Evolutionary conservation across 768 basidiomycete species (phyloP).

Genomic region (Lentinula edodes): DNA sequence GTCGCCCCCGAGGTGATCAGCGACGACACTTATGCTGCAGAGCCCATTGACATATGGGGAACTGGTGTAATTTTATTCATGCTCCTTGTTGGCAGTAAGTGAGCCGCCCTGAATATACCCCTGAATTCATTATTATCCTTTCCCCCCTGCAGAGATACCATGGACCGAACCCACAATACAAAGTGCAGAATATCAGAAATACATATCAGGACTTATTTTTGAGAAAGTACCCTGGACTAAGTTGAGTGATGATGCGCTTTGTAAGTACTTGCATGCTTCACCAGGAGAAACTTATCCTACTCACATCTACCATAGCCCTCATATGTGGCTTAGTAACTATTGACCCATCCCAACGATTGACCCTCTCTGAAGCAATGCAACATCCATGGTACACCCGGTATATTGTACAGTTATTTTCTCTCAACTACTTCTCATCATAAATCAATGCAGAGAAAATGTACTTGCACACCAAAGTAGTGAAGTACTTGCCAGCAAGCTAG

Average conservation of each 20-base stretch:
- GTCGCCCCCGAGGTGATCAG: conserved; percentile 87
- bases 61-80: conserved; percentile 93
- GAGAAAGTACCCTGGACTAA: conserved; percentile 75
- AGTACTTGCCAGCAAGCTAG: conserved; percentile 65
- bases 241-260: conserved; percentile 50
- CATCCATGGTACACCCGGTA: conserved; percentile 79
- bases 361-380: conserved; percentile 37
- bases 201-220: conserved; percentile 68
- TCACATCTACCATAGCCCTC: too few species aligned
- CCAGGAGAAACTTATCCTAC: too few species aligned
- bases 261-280: too few species aligned
- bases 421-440: too few species aligned
- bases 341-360: conserved; percentile 65
- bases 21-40: conserved; percentile 71
- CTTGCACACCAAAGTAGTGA: conserved; percentile 44
- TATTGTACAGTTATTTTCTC: conserved; percentile 11
- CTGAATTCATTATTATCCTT: not conserved
- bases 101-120: not conserved
- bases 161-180: conserved; percentile 89
- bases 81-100: conserved; percentile 82
- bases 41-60: conserved; percentile 95
- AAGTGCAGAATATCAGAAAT: conserved; percentile 77
- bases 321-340: conserved; percentile 69
- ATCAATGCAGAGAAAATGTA: conserved; percentile 75
- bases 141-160: conserved; percentile 81